A percentile compares a stretch with the other conserved stretches of the same genome.
These are phyloP conservation scores for Chaetomiaceae sp. DNA, from an alignment of 2,329 filamentous ascomycete species.

Conservation along the genomic window DNA sequence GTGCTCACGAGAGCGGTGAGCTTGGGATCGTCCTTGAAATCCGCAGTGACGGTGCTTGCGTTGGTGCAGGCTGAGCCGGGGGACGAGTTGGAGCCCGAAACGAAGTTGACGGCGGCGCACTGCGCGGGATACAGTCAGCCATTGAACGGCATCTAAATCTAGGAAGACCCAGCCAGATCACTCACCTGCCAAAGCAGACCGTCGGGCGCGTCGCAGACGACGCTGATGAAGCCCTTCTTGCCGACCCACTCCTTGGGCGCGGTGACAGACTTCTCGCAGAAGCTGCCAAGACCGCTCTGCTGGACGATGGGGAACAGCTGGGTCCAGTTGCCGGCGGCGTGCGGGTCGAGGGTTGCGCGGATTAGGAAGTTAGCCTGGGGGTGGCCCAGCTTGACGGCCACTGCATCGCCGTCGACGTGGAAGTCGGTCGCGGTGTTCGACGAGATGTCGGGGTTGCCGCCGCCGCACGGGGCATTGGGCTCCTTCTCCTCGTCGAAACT, in stretches of 20 bases:
- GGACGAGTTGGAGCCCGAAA: constrained; percentile 33
- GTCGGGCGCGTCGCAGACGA: constrained; percentile 48
- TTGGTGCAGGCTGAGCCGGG: constrained; percentile 34
- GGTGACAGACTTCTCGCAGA: constrained; percentile 45
- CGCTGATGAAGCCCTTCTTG: constrained; percentile 47
- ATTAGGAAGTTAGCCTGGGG: constrained; percentile 50
- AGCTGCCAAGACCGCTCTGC: constrained; percentile 49
- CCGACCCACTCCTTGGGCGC: constrained; percentile 47
- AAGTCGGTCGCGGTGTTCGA: constrained; percentile 41
- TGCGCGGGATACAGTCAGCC: constrained; percentile 23
- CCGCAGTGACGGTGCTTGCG: constrained; percentile 29
- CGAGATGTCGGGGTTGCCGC: constrained; percentile 41
- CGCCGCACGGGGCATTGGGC: constrained; percentile 47
- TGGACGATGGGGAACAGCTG: constrained; percentile 47
- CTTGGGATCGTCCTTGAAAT: constrained; percentile 28
- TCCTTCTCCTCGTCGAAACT: constrained; percentile 41
- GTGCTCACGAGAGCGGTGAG: constrained; percentile 27
- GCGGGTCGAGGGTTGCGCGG: constrained; percentile 48
- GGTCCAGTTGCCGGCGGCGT: constrained; percentile 45
- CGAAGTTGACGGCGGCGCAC: constrained; percentile 52
- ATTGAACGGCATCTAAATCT: neutral
- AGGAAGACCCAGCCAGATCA: neutral
- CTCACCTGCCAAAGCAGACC: constrained; percentile 52
- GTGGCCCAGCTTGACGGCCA: constrained; percentile 44
- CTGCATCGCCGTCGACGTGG: constrained; percentile 50